These are phyloP conservation scores for Fusarium sp. DNA, from an alignment of 2,329 filamentous ascomycete genomes.

Conservation along the genomic window DNA sequence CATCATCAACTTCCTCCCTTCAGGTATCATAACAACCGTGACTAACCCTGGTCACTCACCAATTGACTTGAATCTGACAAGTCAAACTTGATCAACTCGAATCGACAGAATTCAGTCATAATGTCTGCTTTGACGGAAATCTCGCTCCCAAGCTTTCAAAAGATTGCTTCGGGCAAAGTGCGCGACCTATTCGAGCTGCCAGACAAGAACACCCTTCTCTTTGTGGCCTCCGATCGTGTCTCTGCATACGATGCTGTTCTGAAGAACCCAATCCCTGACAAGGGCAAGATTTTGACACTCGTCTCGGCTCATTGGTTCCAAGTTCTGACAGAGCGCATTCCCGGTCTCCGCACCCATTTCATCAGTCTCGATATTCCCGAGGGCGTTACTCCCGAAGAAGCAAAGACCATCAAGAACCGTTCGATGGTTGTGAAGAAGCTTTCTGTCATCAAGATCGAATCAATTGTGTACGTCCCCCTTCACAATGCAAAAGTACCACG, in stretches of 20 bases:
- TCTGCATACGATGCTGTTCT: slow-evolving; percentile 89
- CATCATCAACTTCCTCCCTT: slow-evolving; percentile 6
- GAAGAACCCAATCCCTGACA: slow-evolving; percentile 60
- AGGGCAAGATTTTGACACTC: slow-evolving; percentile 60
- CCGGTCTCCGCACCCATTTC: slow-evolving; percentile 61
- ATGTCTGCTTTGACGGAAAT: slow-evolving; percentile 33
- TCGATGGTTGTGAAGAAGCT: slow-evolving; percentile 81
- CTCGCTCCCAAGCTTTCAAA: slow-evolving; percentile 45
- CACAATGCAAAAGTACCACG: neutral
- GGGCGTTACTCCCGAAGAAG: slow-evolving; percentile 53
- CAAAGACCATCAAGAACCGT: slow-evolving; percentile 64
- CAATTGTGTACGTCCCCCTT: slow-evolving; percentile 27
- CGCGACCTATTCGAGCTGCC: slow-evolving; percentile 81
- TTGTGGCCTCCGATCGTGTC: slow-evolving; percentile 88
- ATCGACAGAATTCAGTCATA: neutral
- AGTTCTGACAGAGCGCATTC: slow-evolving; percentile 54
- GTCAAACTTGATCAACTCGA: neutral
- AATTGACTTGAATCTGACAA: neutral
- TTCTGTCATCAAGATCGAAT: slow-evolving; percentile 73
- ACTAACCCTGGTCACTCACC: neutral
- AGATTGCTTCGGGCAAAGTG: slow-evolving; percentile 68
- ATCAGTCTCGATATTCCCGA: slow-evolving; percentile 54
- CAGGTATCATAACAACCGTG: slow-evolving; percentile 5
- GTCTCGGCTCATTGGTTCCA: slow-evolving; percentile 63
- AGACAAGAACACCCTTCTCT: slow-evolving; percentile 72